Evolutionary conservation across 805 yeast species (phyloP).

Genomic region (Candida vaughaniae): DNA sequence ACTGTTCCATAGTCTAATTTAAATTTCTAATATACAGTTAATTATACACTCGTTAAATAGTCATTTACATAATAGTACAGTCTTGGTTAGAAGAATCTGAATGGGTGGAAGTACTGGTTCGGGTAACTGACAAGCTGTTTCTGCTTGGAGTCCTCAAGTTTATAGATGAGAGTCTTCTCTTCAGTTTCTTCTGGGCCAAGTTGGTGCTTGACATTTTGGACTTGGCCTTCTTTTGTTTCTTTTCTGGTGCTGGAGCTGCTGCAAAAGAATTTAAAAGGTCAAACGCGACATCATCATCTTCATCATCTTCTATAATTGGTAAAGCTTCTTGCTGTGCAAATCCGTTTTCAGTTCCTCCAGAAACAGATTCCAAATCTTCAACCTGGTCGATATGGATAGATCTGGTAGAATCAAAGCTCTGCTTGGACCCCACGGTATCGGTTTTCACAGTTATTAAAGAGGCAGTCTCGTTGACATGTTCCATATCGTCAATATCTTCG

Average conservation of each 20-base stretch:
- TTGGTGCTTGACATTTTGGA: neutral
- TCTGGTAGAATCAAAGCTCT: neutral
- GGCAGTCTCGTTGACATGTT: constrained; percentile 2
- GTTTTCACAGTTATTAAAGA: constrained; percentile 6
- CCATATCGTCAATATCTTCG: constrained; percentile 6
- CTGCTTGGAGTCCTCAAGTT: constrained; percentile 3
- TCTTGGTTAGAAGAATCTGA: constrained; percentile 7
- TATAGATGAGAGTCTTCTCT: constrained; percentile 4
- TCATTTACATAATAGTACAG: constrained; percentile 12
- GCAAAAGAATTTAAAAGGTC: constrained; percentile 24
- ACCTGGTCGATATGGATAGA: neutral
- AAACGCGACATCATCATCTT: constrained; percentile 21
- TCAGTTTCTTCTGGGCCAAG: constrained; percentile 2
- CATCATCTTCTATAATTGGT: neutral
- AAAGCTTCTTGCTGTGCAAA: neutral
- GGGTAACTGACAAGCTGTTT: neutral
- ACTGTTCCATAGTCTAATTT: neutral
- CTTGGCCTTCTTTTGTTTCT: neutral
- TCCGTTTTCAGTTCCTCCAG: neutral
- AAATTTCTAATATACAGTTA: neutral
- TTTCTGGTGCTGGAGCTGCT: neutral
- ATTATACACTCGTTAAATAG: constrained; percentile 2
- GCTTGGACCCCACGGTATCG: constrained; percentile 2
- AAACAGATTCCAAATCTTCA: neutral
- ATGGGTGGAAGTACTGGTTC: neutral